phyloP scores from a whole-genome alignment of 75 land plant genomes.

The Selaginella moellendorffii region DNA sequence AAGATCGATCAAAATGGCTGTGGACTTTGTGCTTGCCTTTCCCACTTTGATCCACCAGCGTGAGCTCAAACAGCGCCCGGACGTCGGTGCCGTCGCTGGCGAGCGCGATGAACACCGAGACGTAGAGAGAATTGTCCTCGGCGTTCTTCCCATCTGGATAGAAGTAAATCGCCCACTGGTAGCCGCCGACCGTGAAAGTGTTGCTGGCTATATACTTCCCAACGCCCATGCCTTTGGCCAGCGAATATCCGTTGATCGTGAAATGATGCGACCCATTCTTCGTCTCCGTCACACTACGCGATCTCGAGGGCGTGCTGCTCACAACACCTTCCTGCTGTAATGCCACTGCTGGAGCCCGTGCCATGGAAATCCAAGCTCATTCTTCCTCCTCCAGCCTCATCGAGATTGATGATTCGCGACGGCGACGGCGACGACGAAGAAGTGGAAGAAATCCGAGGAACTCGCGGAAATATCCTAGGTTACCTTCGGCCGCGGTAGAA shows the following conservation, averaged over 20 bases:
- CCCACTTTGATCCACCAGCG: slow-evolving; percentile 7
- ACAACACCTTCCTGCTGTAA: background rate
- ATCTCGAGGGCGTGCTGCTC: background rate
- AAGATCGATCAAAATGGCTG: slow-evolving; percentile 8
- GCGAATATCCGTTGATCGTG: slow-evolving; percentile 5
- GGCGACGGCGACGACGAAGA: no score
- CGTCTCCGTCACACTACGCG: slow-evolving; percentile 10
- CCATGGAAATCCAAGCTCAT: background rate
- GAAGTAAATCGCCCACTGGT: slow-evolving; percentile 7
- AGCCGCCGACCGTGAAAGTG: background rate
- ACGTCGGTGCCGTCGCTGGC: slow-evolving; percentile 7
- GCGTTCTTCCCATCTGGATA: slow-evolving; percentile 8
- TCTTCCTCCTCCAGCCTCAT: background rate
- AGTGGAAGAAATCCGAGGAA: no score
- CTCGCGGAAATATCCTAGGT: no score
- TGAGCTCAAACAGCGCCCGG: slow-evolving; percentile 4
- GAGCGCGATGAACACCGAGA: slow-evolving; percentile 4
- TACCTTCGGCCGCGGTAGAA: no score
- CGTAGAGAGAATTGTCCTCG: slow-evolving; percentile 6
- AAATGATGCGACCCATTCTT: slow-evolving; percentile 6
- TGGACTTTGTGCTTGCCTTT: slow-evolving; percentile 8
- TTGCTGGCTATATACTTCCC: slow-evolving; percentile 11
- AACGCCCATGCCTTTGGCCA: slow-evolving; percentile 4
- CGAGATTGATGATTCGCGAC: no score
- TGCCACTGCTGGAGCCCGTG: background rate